Base-by-base conservation (phyloP, 2,329 filamentous ascomycete genomes). In the Stagonosporopsis cucurbitacearum region DNA sequence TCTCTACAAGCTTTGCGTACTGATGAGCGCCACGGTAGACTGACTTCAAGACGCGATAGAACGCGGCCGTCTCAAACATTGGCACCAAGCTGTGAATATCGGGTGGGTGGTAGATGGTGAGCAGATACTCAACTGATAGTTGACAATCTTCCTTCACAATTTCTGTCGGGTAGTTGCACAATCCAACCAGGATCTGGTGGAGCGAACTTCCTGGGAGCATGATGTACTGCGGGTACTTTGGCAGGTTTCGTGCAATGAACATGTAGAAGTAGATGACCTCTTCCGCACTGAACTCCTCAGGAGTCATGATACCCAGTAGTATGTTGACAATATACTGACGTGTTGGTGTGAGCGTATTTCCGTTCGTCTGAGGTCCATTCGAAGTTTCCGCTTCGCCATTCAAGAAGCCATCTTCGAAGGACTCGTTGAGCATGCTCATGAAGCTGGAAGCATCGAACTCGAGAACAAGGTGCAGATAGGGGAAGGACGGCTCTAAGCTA, bases 261-360 rank as follows among this genome's bases (percentile, higher is more conserved):
- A 99, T 99, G 76, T 99, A 92, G 40, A 99, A 84, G 75, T 96
- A 99, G 52, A 99, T 91, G 12, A 90, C 93, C 70, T 98, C 92
- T 58, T 90, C 86, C 0, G 87, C 77, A 0, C 87, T 84, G 75
- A 96, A 98, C 42, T 90, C 86, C 4, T 83, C 80, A 0, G 86
- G 79, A 45, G 88, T 90, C 91, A 99, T 96, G 25, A 97, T 88
- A 72, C 96, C 92, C 11, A 96, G 82, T 54, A 99, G 79, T 53
- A 97, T 96, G 42, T 91, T 94, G 62, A 97, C 84, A 57, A 99
- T 87, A 68, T 96, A 96, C 75, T 99, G 95, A 30, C 95, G 86
- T 68, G 95, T 95, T 45, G 96, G 78, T 25, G 77, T 72, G 40
- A 75, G 47, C 12, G 72, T 59, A 20, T 70, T 72, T 3, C 89